Evolutionary conservation across 2,329 filamentous ascomycete species (phyloP), one percentile per base, ranked within the genome.

Genomic region (Triangularia verruculosa): DNA sequence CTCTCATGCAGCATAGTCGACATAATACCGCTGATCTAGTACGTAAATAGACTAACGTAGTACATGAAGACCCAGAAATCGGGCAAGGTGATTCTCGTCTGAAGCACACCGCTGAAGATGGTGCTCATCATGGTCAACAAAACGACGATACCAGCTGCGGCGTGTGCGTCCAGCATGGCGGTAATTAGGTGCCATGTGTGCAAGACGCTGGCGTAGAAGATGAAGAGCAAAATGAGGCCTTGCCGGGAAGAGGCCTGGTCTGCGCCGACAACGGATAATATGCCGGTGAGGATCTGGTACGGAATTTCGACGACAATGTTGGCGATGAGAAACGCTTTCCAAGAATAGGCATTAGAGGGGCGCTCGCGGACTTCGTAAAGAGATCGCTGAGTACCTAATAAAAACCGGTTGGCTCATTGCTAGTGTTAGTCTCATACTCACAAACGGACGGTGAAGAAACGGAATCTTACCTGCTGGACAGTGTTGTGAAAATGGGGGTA

Each of bases 31-130:
- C 82, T 81, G 63, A 92, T 86, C 80, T 82, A 86, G 74, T 91
- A 91, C 0, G 86, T 90, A 64, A 90, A 87, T 0, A 87, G 88
- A 0, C 83, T 86, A 11, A 86, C 79, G 25, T 85, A 82, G 74
- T 91, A 90, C 89, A 92, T 92, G 77, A 91, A 92, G 65, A 86
- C 86, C 89, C 89, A 93, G 78, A 92, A 92, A 0, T 85, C 81
- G 0, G 89, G 89, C 1, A 92, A 79, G 0, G 81, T 79, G 3
- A 71, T 64, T 0, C 87, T 83, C 0, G 81, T 74, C 64, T 88
- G 85, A 61, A 92, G 76, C 3, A 91, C 88, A 72, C 88, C 82
- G 70, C 83, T 85, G 78, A 89, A 89, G 62, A 86, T 79, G 39
- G 86, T 76, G 66, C 79, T 83, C 73, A 89, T 80, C 25, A 84